phyloP scores from a whole-genome alignment of 1,284 basidiomycete genomes.

The Ganoderma multipileum region DNA sequence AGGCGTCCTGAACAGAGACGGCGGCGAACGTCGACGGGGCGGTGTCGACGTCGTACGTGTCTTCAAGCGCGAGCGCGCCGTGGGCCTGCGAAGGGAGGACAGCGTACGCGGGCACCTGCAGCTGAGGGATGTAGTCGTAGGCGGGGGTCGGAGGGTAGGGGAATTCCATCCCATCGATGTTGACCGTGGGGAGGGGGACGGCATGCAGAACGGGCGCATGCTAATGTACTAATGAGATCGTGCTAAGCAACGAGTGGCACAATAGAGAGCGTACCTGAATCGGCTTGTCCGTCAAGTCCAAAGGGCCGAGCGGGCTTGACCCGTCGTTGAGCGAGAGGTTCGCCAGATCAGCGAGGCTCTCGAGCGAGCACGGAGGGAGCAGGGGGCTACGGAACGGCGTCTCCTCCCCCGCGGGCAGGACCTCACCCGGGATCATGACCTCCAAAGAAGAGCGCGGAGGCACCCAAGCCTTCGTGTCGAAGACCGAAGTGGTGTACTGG shows the following conservation, averaged over 20 bases:
- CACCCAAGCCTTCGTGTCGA: constrained; percentile 22
- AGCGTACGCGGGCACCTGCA: constrained; percentile 3
- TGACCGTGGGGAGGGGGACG: neutral
- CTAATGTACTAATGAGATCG: neutral
- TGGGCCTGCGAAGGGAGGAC: constrained; percentile 8
- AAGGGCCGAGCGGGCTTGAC: constrained; percentile 5
- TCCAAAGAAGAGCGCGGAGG: constrained; percentile 4
- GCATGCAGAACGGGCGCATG: neutral
- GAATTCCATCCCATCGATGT: neutral
- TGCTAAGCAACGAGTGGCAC: neutral
- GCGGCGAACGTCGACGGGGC: constrained; percentile 1
- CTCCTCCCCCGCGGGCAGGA: constrained; percentile 2
- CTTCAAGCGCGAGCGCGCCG: constrained; percentile 15
- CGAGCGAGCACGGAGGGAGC: constrained; percentile 11
- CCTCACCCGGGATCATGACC: neutral
- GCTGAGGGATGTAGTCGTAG: neutral
- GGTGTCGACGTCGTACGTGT: constrained; percentile 3
- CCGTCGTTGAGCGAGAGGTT: constrained; percentile 8
- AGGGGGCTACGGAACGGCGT: constrained; percentile 24
- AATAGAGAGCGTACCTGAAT: neutral
- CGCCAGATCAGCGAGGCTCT: constrained; percentile 3
- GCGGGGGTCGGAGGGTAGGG: neutral
- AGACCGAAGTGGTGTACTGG: constrained; percentile 26
- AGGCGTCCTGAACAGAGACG: neutral
- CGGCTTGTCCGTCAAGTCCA: neutral